Evolutionary conservation across 176 grass and related monocot species (phyloP).

Genomic region (Oryza australiensis): DNA sequence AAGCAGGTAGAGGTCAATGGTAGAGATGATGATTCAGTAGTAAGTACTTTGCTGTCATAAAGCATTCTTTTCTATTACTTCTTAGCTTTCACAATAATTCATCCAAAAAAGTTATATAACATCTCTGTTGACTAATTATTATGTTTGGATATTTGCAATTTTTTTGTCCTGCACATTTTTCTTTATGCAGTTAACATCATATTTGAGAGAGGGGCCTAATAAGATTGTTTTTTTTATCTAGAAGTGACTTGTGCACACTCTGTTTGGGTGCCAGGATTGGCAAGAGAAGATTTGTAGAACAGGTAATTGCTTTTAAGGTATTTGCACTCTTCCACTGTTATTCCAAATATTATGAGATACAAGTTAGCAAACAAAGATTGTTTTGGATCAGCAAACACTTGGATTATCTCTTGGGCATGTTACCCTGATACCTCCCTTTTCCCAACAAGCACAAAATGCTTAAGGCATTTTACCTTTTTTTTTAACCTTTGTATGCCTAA

Average conservation of each 20-base stretch:
- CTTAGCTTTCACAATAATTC: neutral
- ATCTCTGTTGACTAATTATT: neutral
- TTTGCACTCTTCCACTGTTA: conserved; percentile 12
- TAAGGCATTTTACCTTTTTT: too few species aligned
- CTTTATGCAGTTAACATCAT: conserved; percentile 48
- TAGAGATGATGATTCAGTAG: conserved; percentile 62
- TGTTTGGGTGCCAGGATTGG: conserved; percentile 79
- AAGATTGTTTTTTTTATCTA: conserved; percentile 56
- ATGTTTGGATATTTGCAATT: too few species aligned
- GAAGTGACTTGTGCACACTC: conserved; percentile 59
- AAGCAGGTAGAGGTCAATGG: conserved; percentile 67
- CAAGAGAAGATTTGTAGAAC: conserved; percentile 56
- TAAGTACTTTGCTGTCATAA: conserved; percentile 29
- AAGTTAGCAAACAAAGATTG: neutral
- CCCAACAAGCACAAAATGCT: too few species aligned
- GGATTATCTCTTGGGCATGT: neutral
- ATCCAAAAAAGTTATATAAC: neutral
- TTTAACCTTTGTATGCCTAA: too few species aligned
- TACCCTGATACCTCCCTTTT: too few species aligned
- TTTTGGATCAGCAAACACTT: neutral
- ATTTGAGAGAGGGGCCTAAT: conserved; percentile 56
- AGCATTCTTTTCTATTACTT: conserved; percentile 25
- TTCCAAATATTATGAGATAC: neutral
- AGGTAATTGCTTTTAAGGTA: conserved; percentile 29
- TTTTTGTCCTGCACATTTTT: neutral